These are phyloP conservation scores for Fusarium protoensiforme DNA, from an alignment of 2,329 filamentous ascomycete genomes.

Conservation along the genomic window DNA sequence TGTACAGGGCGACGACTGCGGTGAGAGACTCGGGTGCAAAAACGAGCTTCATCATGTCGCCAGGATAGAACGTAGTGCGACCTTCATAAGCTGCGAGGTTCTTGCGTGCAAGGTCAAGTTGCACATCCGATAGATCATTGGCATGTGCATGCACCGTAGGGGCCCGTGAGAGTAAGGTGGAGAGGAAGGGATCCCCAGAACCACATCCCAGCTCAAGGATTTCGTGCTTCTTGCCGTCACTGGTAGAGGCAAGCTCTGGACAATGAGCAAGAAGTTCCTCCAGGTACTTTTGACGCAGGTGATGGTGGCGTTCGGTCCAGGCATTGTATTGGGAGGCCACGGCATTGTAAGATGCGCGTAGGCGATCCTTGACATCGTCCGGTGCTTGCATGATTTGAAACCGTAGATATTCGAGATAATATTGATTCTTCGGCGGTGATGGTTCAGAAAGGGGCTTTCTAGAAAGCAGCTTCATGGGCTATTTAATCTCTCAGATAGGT, in stretches of 20 bases:
- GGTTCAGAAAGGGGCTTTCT: no score
- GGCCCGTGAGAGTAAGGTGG: background rate
- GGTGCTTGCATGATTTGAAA: background rate
- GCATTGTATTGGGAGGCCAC: constrained; percentile 19
- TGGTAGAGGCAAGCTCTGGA: background rate
- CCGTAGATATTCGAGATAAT: background rate
- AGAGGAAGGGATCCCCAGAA: constrained; percentile 9
- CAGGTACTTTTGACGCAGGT: constrained; percentile 2
- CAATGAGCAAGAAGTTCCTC: background rate
- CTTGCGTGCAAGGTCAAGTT: constrained; percentile 1
- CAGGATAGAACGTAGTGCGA: background rate
- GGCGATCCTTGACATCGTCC: background rate
- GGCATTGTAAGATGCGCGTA: constrained; percentile 8
- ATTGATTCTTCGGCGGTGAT: background rate
- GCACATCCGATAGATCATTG: constrained; percentile 17
- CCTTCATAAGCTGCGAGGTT: background rate
- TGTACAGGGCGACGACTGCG: constrained; percentile 18
- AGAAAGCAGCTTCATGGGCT: background rate
- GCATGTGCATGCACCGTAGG: background rate
- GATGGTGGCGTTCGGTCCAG: constrained; percentile 18
- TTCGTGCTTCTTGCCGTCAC: background rate
- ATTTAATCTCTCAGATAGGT: background rate
- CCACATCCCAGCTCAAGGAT: constrained; percentile 26
- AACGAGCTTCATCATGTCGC: constrained; percentile 22
- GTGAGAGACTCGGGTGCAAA: constrained; percentile 4